A percentile compares a stretch with the other conserved stretches of the same genome.
Evolutionary conservation across 352 stramenopile genomes (phyloP).

Genomic region (Halophytophthora polymorphica): DNA sequence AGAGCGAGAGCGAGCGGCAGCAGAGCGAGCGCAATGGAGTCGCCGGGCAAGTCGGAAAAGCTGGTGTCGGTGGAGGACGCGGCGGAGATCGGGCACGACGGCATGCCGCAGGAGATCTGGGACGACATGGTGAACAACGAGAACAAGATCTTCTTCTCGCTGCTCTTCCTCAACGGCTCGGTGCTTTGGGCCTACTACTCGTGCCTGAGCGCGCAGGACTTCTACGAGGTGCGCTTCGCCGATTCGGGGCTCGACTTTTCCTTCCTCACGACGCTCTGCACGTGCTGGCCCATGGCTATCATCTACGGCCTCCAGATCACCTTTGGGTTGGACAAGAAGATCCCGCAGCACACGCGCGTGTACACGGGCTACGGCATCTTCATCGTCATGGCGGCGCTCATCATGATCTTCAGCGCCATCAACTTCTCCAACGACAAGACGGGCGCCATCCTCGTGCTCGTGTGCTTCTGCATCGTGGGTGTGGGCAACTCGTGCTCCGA

Average conservation of each 20-base stretch:
- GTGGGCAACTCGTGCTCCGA: conserved; percentile 41
- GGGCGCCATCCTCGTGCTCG: conserved; percentile 32
- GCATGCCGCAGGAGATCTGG: conserved; percentile 36
- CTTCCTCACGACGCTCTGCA: conserved; percentile 40
- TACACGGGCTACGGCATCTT: conserved; percentile 34
- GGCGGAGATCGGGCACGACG: conserved; percentile 10
- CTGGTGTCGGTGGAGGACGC: conserved; percentile 1
- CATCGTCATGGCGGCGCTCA: conserved; percentile 25
- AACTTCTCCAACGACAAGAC: conserved; percentile 27
- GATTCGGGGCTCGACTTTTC: conserved; percentile 29
- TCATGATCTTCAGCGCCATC: conserved; percentile 41
- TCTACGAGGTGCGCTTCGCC: conserved; percentile 31
- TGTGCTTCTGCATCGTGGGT: conserved; percentile 38
- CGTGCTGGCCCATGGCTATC: conserved; percentile 34
- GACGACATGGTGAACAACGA: conserved; percentile 33
- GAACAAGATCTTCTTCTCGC: conserved; percentile 33
- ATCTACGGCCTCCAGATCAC: conserved; percentile 34
- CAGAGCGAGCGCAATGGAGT: not conserved
- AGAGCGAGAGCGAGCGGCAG: too few relatives aligned
- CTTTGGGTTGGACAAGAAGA: conserved; percentile 32
- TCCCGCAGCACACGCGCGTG: conserved; percentile 12
- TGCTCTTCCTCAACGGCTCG: conserved; percentile 44
- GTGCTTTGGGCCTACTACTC: conserved; percentile 55
- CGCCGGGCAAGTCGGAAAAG: conserved; percentile 20
- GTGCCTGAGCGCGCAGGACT: conserved; percentile 48